Evolutionary conservation across 163 green algal genomes (phyloP).

Genomic region (Prototheca wickerhamii): DNA sequence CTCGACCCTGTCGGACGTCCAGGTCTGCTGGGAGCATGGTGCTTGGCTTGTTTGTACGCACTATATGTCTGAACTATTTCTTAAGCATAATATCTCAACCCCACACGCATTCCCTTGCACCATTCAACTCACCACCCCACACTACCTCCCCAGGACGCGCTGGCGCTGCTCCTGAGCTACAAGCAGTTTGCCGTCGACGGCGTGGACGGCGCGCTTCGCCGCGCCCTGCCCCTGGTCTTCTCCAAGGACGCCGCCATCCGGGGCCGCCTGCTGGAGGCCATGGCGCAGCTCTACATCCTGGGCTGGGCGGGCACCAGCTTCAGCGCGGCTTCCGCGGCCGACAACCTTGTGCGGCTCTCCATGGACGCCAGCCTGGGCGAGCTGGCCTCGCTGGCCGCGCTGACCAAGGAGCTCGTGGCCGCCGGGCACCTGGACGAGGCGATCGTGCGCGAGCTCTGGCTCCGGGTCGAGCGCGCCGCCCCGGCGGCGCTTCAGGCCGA

Average conservation of each 20-base stretch:
- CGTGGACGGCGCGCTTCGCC: constrained; percentile 38
- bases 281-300: constrained; percentile 62
- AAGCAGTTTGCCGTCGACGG: constrained; percentile 51
- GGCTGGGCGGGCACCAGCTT: constrained; percentile 26
- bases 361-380: constrained; percentile 56
- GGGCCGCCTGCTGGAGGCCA: constrained; percentile 60
- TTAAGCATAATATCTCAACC: not conserved
- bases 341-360: constrained; percentile 49
- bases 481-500: too few relatives aligned
- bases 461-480: not conserved
- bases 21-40: constrained; percentile 21
- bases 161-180: constrained; percentile 43
- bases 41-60: constrained; percentile 28
- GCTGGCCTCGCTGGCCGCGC: constrained; percentile 56
- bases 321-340: constrained; percentile 25
- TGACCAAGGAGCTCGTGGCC: constrained; percentile 43
- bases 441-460: constrained; percentile 35
- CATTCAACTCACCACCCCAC: not conserved
- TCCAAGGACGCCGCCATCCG: constrained; percentile 55
- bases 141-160: constrained; percentile 32
- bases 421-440: constrained; percentile 22
- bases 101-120: not conserved
- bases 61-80: too few relatives aligned
- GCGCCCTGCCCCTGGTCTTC: constrained; percentile 78
- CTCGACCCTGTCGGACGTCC: constrained; percentile 48